Base-by-base conservation (phyloP, 108 stramenopile genomes). In the Skeletonema grethae region DNA sequence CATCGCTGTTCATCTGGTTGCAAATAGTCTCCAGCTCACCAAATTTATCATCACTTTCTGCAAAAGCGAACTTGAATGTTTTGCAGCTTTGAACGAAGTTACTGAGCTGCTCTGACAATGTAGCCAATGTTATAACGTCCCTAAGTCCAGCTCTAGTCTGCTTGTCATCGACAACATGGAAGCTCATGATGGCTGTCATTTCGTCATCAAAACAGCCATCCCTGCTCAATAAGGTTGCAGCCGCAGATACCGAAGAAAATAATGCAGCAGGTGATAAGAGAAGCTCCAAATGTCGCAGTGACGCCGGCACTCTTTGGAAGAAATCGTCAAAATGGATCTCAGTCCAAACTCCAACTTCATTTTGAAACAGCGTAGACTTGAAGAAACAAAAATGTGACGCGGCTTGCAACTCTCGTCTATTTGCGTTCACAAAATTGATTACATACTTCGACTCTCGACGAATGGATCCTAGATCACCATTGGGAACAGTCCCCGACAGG, bases 341-440 rank as follows among this genome's bases (percentile, higher is more conserved):
- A 2, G 69, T 5, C 69, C 59, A 61, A 15, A 59, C 18, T 7
- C 69, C 69, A 6, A 70, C 22, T 48, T 36, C 24, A 38, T 48
- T 35, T 61, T 61, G 69, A 61, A 70, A 60, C 6, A 70, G 46
- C 1, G 58, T n/a, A 10, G 69, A 70, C 32, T 46, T 70, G 69
- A 48, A 30, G 39, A 36, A 9, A 10, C 45, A 12, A 32, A 70
- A 70, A 29, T 70, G 46, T 9, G 60, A 25, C 29, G 60, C 38
- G 20, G 69, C 69, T 28, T 70, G 15, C 29, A 70, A 59, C 38
- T 70, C 60, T 11, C 6, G 20, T 16, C 29, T 31, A 34, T 70
- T 13, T 46, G 39, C 29, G 13, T 5, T 24, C 29, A 70, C 25
- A 1, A 61, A 70, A 34, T 58, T 13, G 12, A 39, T 28, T n/a